A percentile compares a stretch with the other conserved stretches of the same genome.
Conservation (phyloP, 2,329 filamentous ascomycete genomes). For the Sarocladium strictum region DNA sequence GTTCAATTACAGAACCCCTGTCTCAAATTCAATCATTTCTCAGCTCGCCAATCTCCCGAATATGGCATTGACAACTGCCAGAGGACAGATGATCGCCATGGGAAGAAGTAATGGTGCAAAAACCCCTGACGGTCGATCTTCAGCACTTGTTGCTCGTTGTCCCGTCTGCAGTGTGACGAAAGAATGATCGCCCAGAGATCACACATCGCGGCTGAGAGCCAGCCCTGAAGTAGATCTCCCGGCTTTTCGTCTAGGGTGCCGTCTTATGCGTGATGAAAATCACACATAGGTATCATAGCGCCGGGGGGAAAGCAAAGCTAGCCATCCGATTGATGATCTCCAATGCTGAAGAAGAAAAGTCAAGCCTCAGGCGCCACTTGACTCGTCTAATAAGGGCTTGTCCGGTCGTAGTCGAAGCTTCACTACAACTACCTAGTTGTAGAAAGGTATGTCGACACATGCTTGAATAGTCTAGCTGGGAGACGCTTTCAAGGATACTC, state of each 20-base stretch:
- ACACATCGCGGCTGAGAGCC: neutral
- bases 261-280: neutral
- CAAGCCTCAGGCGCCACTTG: neutral
- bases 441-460: neutral
- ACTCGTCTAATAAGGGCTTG: neutral
- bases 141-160: neutral
- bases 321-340: neutral
- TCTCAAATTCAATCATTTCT: neutral
- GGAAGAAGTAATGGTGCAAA: neutral
- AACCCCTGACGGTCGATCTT: neutral
- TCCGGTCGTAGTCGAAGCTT: neutral
- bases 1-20: neutral
- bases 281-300: neutral
- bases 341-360: neutral
- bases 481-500: neutral
- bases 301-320: neutral
- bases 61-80: neutral
- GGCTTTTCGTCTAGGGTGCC: no score
- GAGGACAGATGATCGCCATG: neutral
- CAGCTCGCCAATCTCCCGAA: conserved; percentile 5
- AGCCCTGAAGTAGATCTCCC: conserved; percentile 6
- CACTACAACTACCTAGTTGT: no score
- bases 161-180: neutral
- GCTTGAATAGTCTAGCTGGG: neutral
- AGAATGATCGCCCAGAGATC: neutral